Evolutionary conservation across 768 basidiomycete species (phyloP).

Genomic region (Kwoniella mangroviensis): DNA sequence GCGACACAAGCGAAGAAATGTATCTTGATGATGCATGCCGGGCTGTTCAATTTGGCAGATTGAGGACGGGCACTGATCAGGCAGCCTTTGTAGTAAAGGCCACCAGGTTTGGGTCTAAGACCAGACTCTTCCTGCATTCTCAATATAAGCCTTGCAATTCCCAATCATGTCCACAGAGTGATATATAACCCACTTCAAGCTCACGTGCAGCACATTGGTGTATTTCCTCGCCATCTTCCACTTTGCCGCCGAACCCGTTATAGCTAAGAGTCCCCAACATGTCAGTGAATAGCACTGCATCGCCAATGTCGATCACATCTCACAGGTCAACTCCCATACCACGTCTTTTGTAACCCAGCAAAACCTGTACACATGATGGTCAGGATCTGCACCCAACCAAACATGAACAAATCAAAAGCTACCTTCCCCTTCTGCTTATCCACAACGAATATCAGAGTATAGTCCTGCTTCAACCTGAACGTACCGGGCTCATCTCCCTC

Average conservation of each 20-base stretch:
- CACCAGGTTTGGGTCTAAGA: constrained; percentile 66
- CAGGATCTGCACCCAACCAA: background rate
- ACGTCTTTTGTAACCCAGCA: constrained; percentile 54
- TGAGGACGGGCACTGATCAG: constrained; percentile 42
- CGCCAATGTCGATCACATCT: constrained; percentile 2
- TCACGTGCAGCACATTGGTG: constrained; percentile 75
- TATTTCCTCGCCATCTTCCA: constrained; percentile 73
- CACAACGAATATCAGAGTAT: constrained; percentile 40
- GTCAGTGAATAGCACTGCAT: background rate
- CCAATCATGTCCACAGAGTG: constrained; percentile 60
- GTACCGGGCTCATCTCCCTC: background rate
- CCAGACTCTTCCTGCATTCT: constrained; percentile 77
- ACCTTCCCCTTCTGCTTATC: constrained; percentile 31
- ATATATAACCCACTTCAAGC: constrained; percentile 45
- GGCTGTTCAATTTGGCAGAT: background rate
- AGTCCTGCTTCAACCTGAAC: constrained; percentile 4
- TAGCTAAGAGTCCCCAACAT: constrained; percentile 62
- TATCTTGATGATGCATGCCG: constrained; percentile 61
- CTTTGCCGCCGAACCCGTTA: constrained; percentile 90
- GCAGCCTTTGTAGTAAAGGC: constrained; percentile 62
- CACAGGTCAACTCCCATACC: constrained; percentile 51
- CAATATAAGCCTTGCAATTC: background rate
- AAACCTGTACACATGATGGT: constrained; percentile 38
- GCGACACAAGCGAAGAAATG: constrained; percentile 73
- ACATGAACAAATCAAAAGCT: background rate